A percentile compares a stretch with the other conserved stretches of the same genome.
Conservation (phyloP, 2,329 filamentous ascomycete species). For the Blastomyces parvus region DNA sequence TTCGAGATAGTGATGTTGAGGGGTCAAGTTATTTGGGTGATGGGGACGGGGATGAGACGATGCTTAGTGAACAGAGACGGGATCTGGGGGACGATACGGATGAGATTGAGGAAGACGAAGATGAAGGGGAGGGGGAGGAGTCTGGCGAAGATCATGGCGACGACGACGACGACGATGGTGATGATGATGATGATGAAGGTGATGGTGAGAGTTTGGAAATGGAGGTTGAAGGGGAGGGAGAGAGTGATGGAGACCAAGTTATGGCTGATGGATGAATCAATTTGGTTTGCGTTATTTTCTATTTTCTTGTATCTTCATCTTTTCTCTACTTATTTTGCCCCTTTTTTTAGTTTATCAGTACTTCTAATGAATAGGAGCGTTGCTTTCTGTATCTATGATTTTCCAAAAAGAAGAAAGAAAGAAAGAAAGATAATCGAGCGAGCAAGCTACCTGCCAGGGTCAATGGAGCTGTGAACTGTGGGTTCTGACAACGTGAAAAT, state of each 20-base stretch:
- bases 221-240: slow-evolving; percentile 18
- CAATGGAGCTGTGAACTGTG: no score
- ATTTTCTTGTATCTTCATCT: not conserved
- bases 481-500: no score
- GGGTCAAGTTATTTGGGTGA: slow-evolving; percentile 19
- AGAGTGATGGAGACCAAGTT: slow-evolving; percentile 18
- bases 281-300: not conserved
- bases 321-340: no score
- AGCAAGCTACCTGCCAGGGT: no score
- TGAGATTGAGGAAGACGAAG: slow-evolving; percentile 15
- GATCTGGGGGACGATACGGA: slow-evolving; percentile 20
- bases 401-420: no score
- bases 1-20: slow-evolving; percentile 4
- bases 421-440: no score
- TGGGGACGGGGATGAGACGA: slow-evolving; percentile 18
- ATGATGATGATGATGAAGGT: slow-evolving; percentile 24
- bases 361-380: no score
- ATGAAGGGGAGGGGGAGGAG: not conserved
- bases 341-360: no score
- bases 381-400: no score
- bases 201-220: slow-evolving; percentile 26
- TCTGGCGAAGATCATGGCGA: not conserved
- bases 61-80: slow-evolving; percentile 13
- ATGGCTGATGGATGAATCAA: not conserved
- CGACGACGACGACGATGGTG: slow-evolving; percentile 28